phyloP scores from a whole-genome alignment of 108 stramenopile species.

The Cyclotella sp. region DNA sequence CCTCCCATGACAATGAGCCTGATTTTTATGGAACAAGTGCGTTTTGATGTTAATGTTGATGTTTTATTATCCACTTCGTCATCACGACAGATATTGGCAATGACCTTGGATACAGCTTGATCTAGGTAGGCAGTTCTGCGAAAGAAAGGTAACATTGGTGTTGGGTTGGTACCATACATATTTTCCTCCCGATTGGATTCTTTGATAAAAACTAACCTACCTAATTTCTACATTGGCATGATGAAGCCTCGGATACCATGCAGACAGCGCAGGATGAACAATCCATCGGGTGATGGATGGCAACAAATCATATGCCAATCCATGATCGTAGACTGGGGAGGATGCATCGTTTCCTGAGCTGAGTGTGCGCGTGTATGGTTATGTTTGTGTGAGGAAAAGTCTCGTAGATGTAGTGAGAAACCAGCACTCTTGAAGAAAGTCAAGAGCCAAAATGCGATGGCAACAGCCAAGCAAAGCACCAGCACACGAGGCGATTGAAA shows the following conservation, averaged over 20 bases:
- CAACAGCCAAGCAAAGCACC: too few relatives aligned
- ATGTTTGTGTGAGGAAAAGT: too few relatives aligned
- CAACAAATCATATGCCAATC: conserved; percentile 70
- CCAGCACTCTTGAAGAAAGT: too few relatives aligned
- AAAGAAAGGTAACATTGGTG: too few relatives aligned
- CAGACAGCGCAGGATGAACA: conserved; percentile 35
- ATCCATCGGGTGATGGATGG: conserved; percentile 61
- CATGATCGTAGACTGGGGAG: conserved; percentile 64
- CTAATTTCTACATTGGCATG: conserved; percentile 79
- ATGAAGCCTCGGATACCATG: conserved; percentile 70
- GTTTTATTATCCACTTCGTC: not conserved
- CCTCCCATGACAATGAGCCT: conserved; percentile 73
- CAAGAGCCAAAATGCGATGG: too few relatives aligned
- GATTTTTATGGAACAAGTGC: conserved; percentile 36
- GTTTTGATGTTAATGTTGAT: not conserved
- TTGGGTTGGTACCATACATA: too few relatives aligned
- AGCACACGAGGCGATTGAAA: too few relatives aligned
- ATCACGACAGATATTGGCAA: conserved; percentile 22
- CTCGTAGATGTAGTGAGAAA: too few relatives aligned
- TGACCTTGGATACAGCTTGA: conserved; percentile 48
- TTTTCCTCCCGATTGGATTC: not conserved
- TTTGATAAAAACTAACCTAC: conserved; percentile 27
- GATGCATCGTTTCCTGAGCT: conserved; percentile 57
- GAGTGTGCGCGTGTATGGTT: too few relatives aligned
- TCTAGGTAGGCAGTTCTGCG: conserved; percentile 75